A percentile compares a stretch with the other conserved stretches of the same genome.
Conservation (phyloP, 768 basidiomycete genomes). For the Lanmaoa rubissima region DNA sequence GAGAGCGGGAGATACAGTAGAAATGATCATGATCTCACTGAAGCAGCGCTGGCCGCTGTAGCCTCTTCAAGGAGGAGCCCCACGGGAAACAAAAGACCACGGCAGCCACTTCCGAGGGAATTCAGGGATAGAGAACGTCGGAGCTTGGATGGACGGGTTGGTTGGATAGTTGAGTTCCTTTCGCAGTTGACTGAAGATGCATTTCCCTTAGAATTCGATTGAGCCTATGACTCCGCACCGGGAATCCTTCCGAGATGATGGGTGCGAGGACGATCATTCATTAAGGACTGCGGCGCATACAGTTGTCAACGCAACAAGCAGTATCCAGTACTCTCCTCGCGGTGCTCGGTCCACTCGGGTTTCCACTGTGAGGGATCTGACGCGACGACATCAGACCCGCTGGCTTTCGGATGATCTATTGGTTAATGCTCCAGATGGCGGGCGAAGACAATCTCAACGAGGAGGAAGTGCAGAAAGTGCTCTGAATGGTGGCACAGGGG, state of each 20-base stretch:
- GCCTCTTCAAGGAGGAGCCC: slow-evolving; percentile 56
- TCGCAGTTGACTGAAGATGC: neutral
- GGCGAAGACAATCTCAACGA: slow-evolving; percentile 54
- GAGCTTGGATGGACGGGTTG: slow-evolving; percentile 43
- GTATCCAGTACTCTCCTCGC: slow-evolving; percentile 28
- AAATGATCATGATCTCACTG: slow-evolving; percentile 41
- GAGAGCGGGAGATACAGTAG: slow-evolving; percentile 24
- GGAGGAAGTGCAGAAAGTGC: slow-evolving; percentile 73
- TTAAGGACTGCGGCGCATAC: slow-evolving; percentile 27
- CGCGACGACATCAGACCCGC: slow-evolving; percentile 48
- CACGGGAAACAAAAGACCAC: slow-evolving; percentile 41
- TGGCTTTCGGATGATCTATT: slow-evolving; percentile 53
- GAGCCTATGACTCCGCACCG: slow-evolving; percentile 43
- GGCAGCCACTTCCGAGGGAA: slow-evolving; percentile 50
- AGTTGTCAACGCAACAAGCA: slow-evolving; percentile 19
- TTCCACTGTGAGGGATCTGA: slow-evolving; percentile 49
- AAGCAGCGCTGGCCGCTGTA: slow-evolving; percentile 60
- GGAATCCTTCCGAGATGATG: slow-evolving; percentile 23
- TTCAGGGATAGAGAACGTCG: slow-evolving; percentile 40
- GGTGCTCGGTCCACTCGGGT: slow-evolving; percentile 35
- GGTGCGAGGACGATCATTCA: slow-evolving; percentile 21
- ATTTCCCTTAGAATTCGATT: slow-evolving; percentile 24
- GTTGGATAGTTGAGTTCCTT: slow-evolving; percentile 11
- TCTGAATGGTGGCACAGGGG: slow-evolving; percentile 42
- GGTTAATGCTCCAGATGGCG: slow-evolving; percentile 29